Percentiles rank a stretch among this genome's conserved stretches.
Conservation (phyloP, 2,329 filamentous ascomycete species). For the Fusarium musae region DNA sequence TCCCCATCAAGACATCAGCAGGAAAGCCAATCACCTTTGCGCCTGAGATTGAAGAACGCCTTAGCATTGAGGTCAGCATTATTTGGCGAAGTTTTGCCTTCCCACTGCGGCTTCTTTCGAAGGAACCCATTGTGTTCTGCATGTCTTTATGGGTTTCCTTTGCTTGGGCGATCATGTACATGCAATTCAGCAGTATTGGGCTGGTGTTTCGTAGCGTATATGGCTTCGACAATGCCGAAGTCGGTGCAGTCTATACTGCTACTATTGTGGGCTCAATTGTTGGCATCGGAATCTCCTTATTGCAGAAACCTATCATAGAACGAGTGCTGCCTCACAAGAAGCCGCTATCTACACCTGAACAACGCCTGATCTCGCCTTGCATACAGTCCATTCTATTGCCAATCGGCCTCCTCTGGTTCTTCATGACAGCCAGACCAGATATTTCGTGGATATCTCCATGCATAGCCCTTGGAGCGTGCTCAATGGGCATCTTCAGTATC, state of each 20-base stretch:
- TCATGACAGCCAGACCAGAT: slow-evolving; percentile 65
- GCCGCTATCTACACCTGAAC: slow-evolving; percentile 60
- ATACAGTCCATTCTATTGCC: slow-evolving; percentile 71
- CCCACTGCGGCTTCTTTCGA: slow-evolving; percentile 60
- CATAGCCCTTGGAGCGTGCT: slow-evolving; percentile 70
- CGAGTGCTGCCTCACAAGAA: slow-evolving; percentile 51
- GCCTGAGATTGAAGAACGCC: slow-evolving; percentile 12
- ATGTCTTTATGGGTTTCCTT: slow-evolving; percentile 79
- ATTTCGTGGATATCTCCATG: slow-evolving; percentile 73
- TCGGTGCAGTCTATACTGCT: slow-evolving; percentile 70
- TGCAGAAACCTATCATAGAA: slow-evolving; percentile 67
- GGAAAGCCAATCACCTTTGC: not conserved
- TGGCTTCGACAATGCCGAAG: slow-evolving; percentile 67
- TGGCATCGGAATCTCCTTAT: slow-evolving; percentile 64
- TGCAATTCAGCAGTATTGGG: slow-evolving; percentile 67
- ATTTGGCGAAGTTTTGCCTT: slow-evolving; percentile 46
- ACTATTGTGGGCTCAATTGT: slow-evolving; percentile 54
- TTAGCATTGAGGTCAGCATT: slow-evolving; percentile 37
- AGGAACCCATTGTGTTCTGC: slow-evolving; percentile 70
- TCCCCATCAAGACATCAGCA: slow-evolving; percentile 42
- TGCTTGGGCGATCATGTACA: slow-evolving; percentile 76
- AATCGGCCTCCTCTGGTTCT: slow-evolving; percentile 76
- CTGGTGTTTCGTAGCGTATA: slow-evolving; percentile 73
- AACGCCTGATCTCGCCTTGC: slow-evolving; percentile 72
- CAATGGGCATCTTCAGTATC: slow-evolving; percentile 75